A percentile compares a stretch with the other conserved stretches of the same genome.
These are phyloP conservation scores for Sedum album DNA, from an alignment of 164 flowering plant genomes.

Conservation along the genomic window DNA sequence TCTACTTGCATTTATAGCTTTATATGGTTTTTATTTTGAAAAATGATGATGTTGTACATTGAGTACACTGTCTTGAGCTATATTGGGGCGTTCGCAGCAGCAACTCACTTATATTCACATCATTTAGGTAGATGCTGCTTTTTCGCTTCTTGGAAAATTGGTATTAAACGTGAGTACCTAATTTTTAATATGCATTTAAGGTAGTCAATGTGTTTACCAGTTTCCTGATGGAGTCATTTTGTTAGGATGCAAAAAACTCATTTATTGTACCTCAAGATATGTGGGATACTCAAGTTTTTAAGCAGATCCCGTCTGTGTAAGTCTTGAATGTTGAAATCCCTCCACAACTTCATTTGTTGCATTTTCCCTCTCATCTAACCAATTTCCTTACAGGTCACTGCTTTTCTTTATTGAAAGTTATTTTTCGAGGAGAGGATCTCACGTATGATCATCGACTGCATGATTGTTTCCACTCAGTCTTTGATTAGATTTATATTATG, in stretches of 20 bases:
- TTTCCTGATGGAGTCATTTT: slow-evolving; percentile 10
- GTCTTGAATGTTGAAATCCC: slow-evolving; percentile 13
- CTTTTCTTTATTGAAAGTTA: slow-evolving; percentile 81
- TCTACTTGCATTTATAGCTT: no score
- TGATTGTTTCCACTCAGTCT: neutral
- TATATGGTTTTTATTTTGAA: neutral
- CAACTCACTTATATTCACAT: neutral
- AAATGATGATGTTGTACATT: neutral
- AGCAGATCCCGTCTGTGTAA: slow-evolving; percentile 58
- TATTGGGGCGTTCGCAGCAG: neutral
- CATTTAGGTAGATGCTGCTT: slow-evolving; percentile 74
- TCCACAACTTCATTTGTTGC: neutral
- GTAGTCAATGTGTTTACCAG: neutral
- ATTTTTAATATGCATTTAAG: neutral
- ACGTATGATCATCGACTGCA: slow-evolving; percentile 37
- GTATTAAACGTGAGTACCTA: slow-evolving; percentile 48
- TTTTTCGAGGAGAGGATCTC: slow-evolving; percentile 66
- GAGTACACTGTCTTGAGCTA: neutral
- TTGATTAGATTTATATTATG: neutral
- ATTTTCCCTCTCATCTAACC: slow-evolving; percentile 13
- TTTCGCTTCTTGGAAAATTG: slow-evolving; percentile 61
- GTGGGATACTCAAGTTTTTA: slow-evolving; percentile 81
- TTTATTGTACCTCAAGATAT: slow-evolving; percentile 60
- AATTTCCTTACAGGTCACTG: slow-evolving; percentile 44
- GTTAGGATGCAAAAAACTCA: slow-evolving; percentile 43